Conservation (phyloP, 257 asterid species). For the Paraleonurus japonicus region DNA sequence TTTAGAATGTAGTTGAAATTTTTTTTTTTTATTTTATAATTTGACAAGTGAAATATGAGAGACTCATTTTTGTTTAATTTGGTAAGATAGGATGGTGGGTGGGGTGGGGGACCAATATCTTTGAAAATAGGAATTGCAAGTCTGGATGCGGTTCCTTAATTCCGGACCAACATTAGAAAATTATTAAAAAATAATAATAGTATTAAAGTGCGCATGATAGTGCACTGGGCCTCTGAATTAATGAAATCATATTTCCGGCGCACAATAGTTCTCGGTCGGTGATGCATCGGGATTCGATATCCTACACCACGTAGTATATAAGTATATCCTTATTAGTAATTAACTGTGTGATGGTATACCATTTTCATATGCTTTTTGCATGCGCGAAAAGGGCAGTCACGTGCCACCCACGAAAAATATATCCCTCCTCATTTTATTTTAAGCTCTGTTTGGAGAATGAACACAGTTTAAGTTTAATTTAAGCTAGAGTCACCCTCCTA, state of each 20-base stretch:
- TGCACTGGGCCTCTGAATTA: slow-evolving; percentile 20
- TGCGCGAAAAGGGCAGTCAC: slow-evolving; percentile 68
- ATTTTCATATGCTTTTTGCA: slow-evolving; percentile 49
- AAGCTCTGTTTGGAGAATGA: slow-evolving; percentile 19
- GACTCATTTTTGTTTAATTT: not conserved
- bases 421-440: not conserved
- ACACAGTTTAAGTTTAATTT: too few species aligned
- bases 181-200: slow-evolving; percentile 5
- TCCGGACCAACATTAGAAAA: slow-evolving; percentile 48
- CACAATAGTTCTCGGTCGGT: slow-evolving; percentile 27
- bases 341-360: slow-evolving; percentile 5
- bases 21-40: too few species aligned
- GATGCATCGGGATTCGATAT: slow-evolving; percentile 31
- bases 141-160: slow-evolving; percentile 63
- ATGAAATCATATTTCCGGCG: slow-evolving; percentile 29
- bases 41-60: not conserved
- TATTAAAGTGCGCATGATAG: slow-evolving; percentile 42
- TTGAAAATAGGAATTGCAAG: slow-evolving; percentile 32
- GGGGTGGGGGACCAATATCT: slow-evolving; percentile 23
- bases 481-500: too few species aligned
- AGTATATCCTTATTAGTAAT: too few species aligned
- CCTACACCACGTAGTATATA: not conserved
- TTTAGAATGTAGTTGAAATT: too few species aligned
- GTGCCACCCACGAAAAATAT: slow-evolving; percentile 48
- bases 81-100: not conserved